These are phyloP conservation scores for Coniochaeta sp. DNA, from an alignment of 2,329 filamentous ascomycete species.

Conservation along the genomic window DNA sequence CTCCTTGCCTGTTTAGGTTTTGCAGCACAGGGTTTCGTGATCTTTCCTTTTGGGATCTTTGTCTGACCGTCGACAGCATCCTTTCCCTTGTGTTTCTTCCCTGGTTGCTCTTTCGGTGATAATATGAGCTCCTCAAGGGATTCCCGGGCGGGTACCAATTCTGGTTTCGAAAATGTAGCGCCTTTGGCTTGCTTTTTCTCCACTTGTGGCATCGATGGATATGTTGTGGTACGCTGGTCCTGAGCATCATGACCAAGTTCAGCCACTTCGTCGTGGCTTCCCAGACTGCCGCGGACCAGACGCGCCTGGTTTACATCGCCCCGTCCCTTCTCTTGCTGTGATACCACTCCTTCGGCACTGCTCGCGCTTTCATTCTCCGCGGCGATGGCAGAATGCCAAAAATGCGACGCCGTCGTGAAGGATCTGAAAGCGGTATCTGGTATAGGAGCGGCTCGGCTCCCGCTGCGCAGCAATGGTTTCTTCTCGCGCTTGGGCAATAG, in stretches of 20 bases:
- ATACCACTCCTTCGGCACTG: neutral
- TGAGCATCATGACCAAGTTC: neutral
- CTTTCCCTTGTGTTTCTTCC: slow-evolving; percentile 26
- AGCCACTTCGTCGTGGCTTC: neutral
- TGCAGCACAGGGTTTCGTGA: slow-evolving; percentile 19
- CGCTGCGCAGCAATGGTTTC: slow-evolving; percentile 24
- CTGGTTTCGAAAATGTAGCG: neutral
- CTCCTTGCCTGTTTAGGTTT: slow-evolving; percentile 15
- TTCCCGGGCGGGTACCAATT: neutral
- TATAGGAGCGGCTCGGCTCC: slow-evolving; percentile 27
- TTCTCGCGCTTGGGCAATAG: slow-evolving; percentile 30
- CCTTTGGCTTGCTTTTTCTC: neutral
- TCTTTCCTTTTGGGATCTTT: slow-evolving; percentile 20
- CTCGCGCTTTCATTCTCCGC: neutral
- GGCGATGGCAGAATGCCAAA: slow-evolving; percentile 22
- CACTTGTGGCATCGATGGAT: neutral
- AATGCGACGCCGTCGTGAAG: slow-evolving; percentile 33
- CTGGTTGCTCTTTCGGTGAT: slow-evolving; percentile 19
- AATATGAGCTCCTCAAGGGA: neutral
- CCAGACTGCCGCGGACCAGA: neutral
- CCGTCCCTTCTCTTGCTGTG: neutral
- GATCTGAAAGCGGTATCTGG: slow-evolving; percentile 24
- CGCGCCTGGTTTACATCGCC: neutral
- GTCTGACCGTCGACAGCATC: slow-evolving; percentile 16
- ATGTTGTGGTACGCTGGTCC: neutral